Evolutionary conservation across 2,329 filamentous ascomycete genomes (phyloP).

Genomic region (Pseudogymnoascus sp.): DNA sequence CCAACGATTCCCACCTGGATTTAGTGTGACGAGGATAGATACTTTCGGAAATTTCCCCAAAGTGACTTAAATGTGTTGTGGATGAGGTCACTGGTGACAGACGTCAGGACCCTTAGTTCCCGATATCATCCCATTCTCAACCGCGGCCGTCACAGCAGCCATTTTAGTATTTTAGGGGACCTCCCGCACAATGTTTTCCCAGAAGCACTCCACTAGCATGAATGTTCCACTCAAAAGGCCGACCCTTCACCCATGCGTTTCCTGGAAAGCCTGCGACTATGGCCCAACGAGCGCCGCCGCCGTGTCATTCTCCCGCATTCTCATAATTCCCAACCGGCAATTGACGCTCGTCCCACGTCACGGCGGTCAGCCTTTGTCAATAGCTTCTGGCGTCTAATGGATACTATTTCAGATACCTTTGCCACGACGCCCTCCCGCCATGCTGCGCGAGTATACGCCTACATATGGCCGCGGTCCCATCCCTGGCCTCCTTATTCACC

Average conservation of each 20-base stretch:
- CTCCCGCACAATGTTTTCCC: neutral
- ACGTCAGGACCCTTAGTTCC: constrained; percentile 4
- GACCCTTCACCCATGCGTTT: neutral
- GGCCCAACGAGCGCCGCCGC: neutral
- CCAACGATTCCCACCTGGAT: neutral
- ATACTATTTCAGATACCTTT: neutral
- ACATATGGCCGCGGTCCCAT: neutral
- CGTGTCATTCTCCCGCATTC: neutral
- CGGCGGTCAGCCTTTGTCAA: neutral
- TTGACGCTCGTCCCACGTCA: neutral
- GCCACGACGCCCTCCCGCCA: neutral
- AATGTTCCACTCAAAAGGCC: neutral
- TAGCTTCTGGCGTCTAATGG: neutral
- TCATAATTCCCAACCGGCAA: neutral
- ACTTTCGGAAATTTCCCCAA: neutral
- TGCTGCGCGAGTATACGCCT: neutral
- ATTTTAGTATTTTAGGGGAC: constrained; percentile 7
- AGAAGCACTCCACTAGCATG: neutral
- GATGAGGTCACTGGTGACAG: constrained; percentile 6
- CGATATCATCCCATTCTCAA: constrained; percentile 4
- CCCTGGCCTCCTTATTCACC: neutral
- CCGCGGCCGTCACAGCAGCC: neutral
- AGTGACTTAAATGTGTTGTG: neutral
- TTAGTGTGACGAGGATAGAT: neutral
- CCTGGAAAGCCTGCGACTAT: neutral